Conservation (phyloP, 2,329 filamentous ascomycete species). For the Pseudogymnoascus sp. region DNA sequence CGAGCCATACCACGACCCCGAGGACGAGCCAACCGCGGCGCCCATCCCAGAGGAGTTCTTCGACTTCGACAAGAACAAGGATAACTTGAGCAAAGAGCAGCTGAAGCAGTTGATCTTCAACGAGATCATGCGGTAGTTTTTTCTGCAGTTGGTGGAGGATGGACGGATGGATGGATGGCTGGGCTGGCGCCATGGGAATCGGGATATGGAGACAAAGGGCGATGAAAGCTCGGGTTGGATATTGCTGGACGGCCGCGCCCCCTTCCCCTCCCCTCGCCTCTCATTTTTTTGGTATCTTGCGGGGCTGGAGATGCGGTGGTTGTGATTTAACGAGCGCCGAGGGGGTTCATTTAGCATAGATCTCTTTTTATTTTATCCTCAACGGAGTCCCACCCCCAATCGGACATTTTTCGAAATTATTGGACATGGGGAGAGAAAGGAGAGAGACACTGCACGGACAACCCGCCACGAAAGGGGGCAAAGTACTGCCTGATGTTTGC, state of each 20-base stretch:
- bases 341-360: constrained; percentile 2
- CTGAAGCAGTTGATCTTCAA: constrained; percentile 95
- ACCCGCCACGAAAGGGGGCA: background rate
- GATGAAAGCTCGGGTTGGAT: background rate
- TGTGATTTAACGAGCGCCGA: constrained; percentile 3
- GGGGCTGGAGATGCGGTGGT: background rate
- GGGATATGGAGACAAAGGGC: constrained; percentile 1
- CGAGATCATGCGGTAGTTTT: constrained; percentile 60
- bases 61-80: constrained; percentile 99
- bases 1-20: constrained; percentile 96
- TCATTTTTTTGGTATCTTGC: background rate
- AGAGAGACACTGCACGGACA: background rate
- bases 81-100: constrained; percentile 95
- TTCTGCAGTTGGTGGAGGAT: background rate
- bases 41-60: constrained; percentile 99
- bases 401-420: background rate
- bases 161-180: background rate
- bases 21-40: constrained; percentile 93
- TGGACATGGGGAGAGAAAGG: background rate
- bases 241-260: background rate
- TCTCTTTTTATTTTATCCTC: constrained; percentile 5
- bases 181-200: background rate
- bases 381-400: background rate
- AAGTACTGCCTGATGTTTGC: background rate
- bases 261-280: background rate